These are phyloP conservation scores for Panaeolus cyanescens DNA, from an alignment of 768 basidiomycete genomes.

Conservation along the genomic window DNA sequence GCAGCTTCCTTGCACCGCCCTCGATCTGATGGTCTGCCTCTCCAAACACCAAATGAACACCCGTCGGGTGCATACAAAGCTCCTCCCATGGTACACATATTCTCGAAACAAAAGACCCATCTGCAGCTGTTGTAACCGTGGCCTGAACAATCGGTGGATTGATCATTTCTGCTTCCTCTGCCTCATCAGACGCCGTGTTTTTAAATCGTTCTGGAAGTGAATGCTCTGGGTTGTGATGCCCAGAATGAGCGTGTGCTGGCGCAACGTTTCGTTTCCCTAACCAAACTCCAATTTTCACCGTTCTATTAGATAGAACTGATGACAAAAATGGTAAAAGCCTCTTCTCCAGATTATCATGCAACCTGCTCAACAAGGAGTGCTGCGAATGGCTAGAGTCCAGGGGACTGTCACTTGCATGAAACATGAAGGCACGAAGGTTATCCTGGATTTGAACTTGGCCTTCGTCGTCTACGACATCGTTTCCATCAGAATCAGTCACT, in stretches of 20 bases:
- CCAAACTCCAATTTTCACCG: conserved; percentile 44
- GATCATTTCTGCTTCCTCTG: conserved; percentile 25
- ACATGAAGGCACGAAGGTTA: not conserved
- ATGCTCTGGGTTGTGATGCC: conserved; percentile 10
- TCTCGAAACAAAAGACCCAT: conserved; percentile 73
- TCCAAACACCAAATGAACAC: conserved; percentile 58
- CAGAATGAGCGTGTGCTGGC: conserved; percentile 24
- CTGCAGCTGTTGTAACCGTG: conserved; percentile 58
- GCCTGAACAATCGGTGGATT: conserved; percentile 48
- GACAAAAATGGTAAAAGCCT: conserved; percentile 85
- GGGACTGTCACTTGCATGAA: not conserved
- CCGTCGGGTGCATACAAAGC: conserved; percentile 61
- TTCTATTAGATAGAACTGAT: conserved; percentile 63
- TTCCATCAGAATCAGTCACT: conserved; percentile 5
- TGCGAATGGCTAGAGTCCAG: conserved; percentile 6
- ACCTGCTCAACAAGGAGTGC: conserved; percentile 39
- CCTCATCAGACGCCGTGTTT: conserved; percentile 17
- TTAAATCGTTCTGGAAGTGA: not conserved
- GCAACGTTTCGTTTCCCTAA: conserved; percentile 50
- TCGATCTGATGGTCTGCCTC: conserved; percentile 45
- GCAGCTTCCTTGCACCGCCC: not conserved
- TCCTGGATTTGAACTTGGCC: not conserved
- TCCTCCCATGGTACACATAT: conserved; percentile 71
- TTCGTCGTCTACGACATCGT: conserved; percentile 23
- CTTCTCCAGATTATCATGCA: conserved; percentile 75